Conservation (phyloP, 768 basidiomycete genomes). For the Leccinum uliginosum region DNA sequence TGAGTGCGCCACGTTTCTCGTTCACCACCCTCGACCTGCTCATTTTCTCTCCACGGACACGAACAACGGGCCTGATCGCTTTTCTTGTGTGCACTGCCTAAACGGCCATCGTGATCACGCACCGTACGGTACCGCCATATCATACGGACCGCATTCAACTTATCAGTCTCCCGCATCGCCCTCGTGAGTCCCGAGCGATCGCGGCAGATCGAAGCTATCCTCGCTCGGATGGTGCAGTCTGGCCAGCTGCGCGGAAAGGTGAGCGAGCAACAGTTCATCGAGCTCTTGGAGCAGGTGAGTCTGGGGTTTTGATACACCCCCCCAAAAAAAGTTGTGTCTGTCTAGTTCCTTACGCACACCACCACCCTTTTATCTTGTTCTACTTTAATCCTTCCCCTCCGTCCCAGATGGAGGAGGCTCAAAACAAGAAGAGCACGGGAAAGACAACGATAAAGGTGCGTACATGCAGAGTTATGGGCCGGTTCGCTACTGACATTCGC, state of each 20-base stretch:
- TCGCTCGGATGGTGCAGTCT: conserved; percentile 78
- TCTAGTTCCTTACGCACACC: too few species aligned
- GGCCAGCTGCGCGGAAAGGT: conserved; percentile 78
- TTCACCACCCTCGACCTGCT: not conserved
- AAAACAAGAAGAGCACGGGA: conserved; percentile 44
- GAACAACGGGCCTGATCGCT: not conserved
- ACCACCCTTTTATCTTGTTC: not conserved
- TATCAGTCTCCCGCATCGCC: conserved; percentile 76
- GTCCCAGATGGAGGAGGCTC: conserved; percentile 55
- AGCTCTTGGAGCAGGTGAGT: conserved; percentile 76
- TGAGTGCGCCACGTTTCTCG: conserved; percentile 31
- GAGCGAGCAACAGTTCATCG: conserved; percentile 77
- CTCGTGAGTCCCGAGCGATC: conserved; percentile 83
- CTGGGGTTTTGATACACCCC: not conserved
- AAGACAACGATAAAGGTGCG: conserved; percentile 59
- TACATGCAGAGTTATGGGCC: not conserved
- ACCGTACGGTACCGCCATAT: not conserved
- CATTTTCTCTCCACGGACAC: not conserved
- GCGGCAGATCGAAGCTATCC: conserved; percentile 71
- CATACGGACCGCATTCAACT: not conserved
- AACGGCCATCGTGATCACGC: not conserved
- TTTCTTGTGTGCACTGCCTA: not conserved
- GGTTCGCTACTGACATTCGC: conserved; percentile 1
- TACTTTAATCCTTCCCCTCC: not conserved
- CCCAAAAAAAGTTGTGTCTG: too few species aligned